A percentile compares a stretch with the other conserved stretches of the same genome.
phyloP scores from a whole-genome alignment of 2,329 filamentous ascomycete genomes.

The Dactylellina drechsleri region DNA sequence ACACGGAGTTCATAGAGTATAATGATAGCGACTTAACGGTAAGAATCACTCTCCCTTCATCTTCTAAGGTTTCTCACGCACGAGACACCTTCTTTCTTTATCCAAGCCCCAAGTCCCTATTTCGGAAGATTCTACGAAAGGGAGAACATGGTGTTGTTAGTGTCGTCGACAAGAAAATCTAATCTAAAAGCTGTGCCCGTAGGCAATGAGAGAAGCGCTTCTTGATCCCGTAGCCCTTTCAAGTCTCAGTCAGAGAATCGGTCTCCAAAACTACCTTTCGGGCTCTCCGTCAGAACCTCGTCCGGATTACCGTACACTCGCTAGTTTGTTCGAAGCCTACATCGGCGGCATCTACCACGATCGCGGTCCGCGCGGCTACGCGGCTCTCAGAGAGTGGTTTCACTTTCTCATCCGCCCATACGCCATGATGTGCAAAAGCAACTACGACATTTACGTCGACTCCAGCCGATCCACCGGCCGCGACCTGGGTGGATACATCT shows the following conservation, averaged over 20 bases:
- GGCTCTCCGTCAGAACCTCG: conserved; percentile 22
- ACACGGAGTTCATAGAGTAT: conserved; percentile 41
- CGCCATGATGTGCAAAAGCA: conserved; percentile 53
- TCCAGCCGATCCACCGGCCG: not conserved
- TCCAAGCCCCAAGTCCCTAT: not conserved
- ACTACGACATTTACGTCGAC: conserved; percentile 43
- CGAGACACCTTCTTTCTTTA: not conserved
- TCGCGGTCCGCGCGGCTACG: conserved; percentile 47
- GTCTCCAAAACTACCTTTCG: conserved; percentile 50
- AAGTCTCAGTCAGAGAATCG: conserved; percentile 55
- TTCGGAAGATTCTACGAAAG: not conserved
- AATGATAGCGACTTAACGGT: conserved; percentile 19
- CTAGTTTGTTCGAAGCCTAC: conserved; percentile 56
- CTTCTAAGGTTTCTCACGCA: not conserved
- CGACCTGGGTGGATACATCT: not conserved
- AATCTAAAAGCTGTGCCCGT: conserved; percentile 3
- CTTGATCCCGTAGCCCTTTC: conserved; percentile 52
- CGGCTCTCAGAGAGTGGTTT: conserved; percentile 55
- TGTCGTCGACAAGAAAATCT: not conserved
- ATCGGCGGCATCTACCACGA: conserved; percentile 57
- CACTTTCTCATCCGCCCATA: conserved; percentile 55
- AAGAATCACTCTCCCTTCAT: conserved; percentile 1
- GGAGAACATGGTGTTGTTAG: too few species aligned
- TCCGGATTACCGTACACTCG: conserved; percentile 53
- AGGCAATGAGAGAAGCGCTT: conserved; percentile 53